Evolutionary conservation across 2,329 filamentous ascomycete genomes (phyloP).

Genomic region (Cercospora sesami): DNA sequence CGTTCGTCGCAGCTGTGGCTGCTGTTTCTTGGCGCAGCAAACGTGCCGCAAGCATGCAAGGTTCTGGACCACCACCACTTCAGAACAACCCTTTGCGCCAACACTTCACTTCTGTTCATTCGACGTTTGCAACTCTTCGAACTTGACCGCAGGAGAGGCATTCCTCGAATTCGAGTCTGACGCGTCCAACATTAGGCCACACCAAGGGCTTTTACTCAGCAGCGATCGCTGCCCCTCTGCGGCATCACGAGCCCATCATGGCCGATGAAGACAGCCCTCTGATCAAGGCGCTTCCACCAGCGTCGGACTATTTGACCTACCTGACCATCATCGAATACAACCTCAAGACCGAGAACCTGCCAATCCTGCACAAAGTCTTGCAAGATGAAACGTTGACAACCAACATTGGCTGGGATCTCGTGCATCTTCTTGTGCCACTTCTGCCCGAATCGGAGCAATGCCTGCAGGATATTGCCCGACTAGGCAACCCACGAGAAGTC

Average conservation of each 20-base stretch:
- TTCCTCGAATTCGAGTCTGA: background rate
- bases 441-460: constrained; percentile 67
- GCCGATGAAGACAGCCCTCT: constrained; percentile 50
- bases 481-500: constrained; percentile 79
- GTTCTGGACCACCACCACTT: background rate
- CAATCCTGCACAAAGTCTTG: constrained; percentile 66
- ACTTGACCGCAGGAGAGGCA: background rate
- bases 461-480: constrained; percentile 70
- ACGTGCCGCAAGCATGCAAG: constrained; percentile 1
- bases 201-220: background rate
- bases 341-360: constrained; percentile 65
- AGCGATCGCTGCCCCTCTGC: background rate
- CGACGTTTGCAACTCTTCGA: background rate
- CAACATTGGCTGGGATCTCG: constrained; percentile 81
- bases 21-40: background rate
- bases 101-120: background rate
- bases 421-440: constrained; percentile 70
- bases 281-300: constrained; percentile 59
- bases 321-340: constrained; percentile 76
- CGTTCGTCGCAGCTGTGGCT: constrained; percentile 1
- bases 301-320: constrained; percentile 71
- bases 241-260: constrained; percentile 4
- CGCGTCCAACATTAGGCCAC: background rate
- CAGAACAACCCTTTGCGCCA: background rate
- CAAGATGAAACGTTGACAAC: constrained; percentile 68